Conservation (phyloP, 352 stramenopile species). For the Phytopythium chamaehyphon region DNA sequence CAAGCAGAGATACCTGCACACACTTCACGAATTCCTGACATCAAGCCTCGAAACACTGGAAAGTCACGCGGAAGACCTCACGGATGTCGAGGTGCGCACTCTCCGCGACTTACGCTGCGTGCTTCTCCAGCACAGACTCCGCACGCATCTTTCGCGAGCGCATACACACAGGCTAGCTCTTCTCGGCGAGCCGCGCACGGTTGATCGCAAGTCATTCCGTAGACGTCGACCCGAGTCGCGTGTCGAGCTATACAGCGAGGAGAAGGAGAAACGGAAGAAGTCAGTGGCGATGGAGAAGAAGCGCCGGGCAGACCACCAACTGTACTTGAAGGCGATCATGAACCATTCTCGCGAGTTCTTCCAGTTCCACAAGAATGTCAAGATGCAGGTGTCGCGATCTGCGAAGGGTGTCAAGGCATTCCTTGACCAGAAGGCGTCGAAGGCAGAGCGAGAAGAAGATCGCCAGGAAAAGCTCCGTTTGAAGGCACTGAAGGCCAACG, state of each 20-base stretch:
- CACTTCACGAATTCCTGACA: slow-evolving; percentile 67
- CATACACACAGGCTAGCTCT: slow-evolving; percentile 63
- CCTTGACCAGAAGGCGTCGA: slow-evolving; percentile 71
- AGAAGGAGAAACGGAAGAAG: slow-evolving; percentile 79
- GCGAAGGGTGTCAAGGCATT: slow-evolving; percentile 70
- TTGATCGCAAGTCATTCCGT: slow-evolving; percentile 76
- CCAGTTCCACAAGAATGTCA: slow-evolving; percentile 84
- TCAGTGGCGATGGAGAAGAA: slow-evolving; percentile 83
- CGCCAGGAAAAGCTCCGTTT: slow-evolving; percentile 84
- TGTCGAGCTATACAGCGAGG: slow-evolving; percentile 59
- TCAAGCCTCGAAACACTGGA: slow-evolving; percentile 62
- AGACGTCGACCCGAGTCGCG: slow-evolving; percentile 58
- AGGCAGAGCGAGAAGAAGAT: slow-evolving; percentile 83
- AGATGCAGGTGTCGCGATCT: slow-evolving; percentile 62
- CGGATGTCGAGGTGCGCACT: slow-evolving; percentile 36
- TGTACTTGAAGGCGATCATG: slow-evolving; percentile 76
- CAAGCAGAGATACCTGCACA: slow-evolving; percentile 69
- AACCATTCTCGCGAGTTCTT: slow-evolving; percentile 87
- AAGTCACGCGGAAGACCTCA: slow-evolving; percentile 25
- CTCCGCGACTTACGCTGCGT: slow-evolving; percentile 65
- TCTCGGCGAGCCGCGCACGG: slow-evolving; percentile 53
- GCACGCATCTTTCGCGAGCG: slow-evolving; percentile 48
- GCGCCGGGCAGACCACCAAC: slow-evolving; percentile 65
- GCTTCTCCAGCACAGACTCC: slow-evolving; percentile 70
- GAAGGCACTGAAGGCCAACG: slow-evolving; percentile 92